Percentiles rank a stretch among this genome's conserved stretches.
Conservation (phyloP, 2,329 filamentous ascomycete species). For the Endocalyx cinctus region DNA sequence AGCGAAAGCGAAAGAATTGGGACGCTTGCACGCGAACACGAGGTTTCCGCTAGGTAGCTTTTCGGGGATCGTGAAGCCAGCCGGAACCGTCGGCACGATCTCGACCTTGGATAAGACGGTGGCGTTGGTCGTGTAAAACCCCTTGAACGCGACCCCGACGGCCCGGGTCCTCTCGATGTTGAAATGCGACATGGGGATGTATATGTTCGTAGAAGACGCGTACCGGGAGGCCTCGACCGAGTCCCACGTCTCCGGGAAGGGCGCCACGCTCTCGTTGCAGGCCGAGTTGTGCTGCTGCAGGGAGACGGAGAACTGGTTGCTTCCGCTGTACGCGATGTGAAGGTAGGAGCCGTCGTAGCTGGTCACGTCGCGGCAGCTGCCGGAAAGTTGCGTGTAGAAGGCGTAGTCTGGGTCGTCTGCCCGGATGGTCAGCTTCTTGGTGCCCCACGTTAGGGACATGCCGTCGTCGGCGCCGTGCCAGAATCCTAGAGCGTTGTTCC, state of each 20-base stretch:
- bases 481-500: conserved; percentile 55
- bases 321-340: conserved; percentile 60
- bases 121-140: conserved; percentile 53
- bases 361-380: conserved; percentile 51
- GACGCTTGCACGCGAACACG: conserved; percentile 59
- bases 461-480: conserved; percentile 65
- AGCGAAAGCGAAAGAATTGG: conserved; percentile 67
- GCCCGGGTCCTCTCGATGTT: conserved; percentile 51
- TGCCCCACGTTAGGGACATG: conserved; percentile 47
- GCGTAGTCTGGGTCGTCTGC: conserved; percentile 57
- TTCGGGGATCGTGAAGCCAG: conserved; percentile 45
- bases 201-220: conserved; percentile 49
- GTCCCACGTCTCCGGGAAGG: conserved; percentile 65
- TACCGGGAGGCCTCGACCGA: conserved; percentile 62
- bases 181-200: conserved; percentile 65
- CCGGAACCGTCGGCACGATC: conserved; percentile 52
- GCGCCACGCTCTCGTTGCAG: conserved; percentile 52
- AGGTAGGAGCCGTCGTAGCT: conserved; percentile 54
- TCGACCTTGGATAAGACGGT: conserved; percentile 54
- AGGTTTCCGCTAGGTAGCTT: conserved; percentile 59
- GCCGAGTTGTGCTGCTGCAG: conserved; percentile 62
- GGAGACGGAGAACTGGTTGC: conserved; percentile 58
- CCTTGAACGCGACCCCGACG: conserved; percentile 58
- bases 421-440: conserved; percentile 48
- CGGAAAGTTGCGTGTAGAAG: conserved; percentile 55